phyloP scores from a whole-genome alignment of 106 monocot genomes.

The Allium fistulosum region DNA sequence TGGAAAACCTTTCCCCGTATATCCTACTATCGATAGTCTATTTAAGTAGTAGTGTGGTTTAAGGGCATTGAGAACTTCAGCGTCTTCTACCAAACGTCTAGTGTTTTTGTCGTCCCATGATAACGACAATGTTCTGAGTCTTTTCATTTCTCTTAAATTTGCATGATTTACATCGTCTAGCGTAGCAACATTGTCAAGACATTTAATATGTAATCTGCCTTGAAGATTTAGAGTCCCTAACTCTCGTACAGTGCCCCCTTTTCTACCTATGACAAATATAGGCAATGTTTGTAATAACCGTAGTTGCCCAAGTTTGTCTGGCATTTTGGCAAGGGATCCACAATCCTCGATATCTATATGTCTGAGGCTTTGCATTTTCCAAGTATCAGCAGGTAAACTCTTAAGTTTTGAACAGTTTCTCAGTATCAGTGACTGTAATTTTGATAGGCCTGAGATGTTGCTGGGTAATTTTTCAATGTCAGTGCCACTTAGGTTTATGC shows the following conservation, averaged over 20 bases:
- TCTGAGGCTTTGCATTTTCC: conserved; percentile 12
- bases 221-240: not conserved
- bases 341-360: conserved; percentile 5
- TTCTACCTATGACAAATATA: not conserved
- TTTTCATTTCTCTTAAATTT: not conserved
- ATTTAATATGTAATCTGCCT: not conserved
- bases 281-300: not conserved
- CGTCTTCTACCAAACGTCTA: too few species aligned
- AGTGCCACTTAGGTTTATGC: conserved; percentile 6
- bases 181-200: not conserved
- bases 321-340: not conserved
- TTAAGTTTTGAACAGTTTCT: not conserved
- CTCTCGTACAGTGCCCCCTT: not conserved
- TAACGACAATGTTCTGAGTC: not conserved
- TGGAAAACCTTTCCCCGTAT: not conserved
- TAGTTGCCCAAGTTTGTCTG: conserved; percentile 13
- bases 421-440: conserved; percentile 8
- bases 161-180: not conserved
- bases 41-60: too few species aligned
- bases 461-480: conserved; percentile 10
- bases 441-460: not conserved
- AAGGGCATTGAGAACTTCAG: too few species aligned
- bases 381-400: conserved; percentile 3
- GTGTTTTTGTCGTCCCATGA: too few species aligned
- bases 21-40: too few species aligned